A percentile compares a stretch with the other conserved stretches of the same genome.
Conservation (phyloP, 2,329 filamentous ascomycete species). For the Colletotrichum sp. region DNA sequence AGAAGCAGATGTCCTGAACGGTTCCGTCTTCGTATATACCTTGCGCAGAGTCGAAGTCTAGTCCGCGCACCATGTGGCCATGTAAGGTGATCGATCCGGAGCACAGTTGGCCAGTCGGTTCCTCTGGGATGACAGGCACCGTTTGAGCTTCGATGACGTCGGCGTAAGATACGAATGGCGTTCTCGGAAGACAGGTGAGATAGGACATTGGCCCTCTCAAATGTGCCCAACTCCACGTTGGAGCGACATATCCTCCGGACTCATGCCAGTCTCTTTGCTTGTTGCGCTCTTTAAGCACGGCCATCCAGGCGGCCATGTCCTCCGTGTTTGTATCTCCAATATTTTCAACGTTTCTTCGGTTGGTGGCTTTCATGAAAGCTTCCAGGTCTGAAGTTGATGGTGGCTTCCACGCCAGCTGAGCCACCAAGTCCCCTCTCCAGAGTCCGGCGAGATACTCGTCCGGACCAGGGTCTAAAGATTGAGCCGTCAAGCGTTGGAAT, state of each 20-base stretch:
- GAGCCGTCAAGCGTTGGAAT: not conserved
- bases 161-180: not conserved
- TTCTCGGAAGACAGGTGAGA: not conserved
- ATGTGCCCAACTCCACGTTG: not conserved
- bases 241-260: accelerated
- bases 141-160: not conserved
- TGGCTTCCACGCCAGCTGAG: not conserved
- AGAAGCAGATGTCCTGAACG: not conserved
- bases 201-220: not conserved
- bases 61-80: not conserved
- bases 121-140: not conserved
- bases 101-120: not conserved
- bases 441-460: not conserved
- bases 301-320: not conserved
- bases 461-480: accelerated
- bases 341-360: not conserved
- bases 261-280: not conserved
- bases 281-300: not conserved
- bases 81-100: not conserved
- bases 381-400: not conserved
- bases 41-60: not conserved
- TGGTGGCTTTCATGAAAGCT: not conserved
- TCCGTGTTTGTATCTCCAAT: not conserved
- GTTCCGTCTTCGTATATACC: not conserved
- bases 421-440: not conserved